These are phyloP conservation scores for Ophiostoma triangulosporum DNA, from an alignment of 2,329 filamentous ascomycete species.

Conservation along the genomic window DNA sequence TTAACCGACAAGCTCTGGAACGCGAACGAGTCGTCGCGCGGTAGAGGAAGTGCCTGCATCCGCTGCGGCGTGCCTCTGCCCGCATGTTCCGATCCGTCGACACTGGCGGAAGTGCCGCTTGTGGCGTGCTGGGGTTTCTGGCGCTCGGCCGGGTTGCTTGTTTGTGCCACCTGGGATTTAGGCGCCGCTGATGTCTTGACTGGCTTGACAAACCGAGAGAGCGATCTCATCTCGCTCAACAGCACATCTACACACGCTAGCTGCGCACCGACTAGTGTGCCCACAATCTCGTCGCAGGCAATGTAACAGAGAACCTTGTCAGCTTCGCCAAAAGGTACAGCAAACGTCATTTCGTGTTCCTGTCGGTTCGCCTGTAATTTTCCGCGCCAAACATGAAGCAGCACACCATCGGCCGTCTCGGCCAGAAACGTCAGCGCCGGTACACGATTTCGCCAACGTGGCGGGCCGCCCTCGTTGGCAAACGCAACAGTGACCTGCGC, in stretches of 20 bases:
- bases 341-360: constrained; percentile 42
- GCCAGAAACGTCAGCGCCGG: constrained; percentile 63
- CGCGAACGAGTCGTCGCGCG: not conserved
- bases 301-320: constrained; percentile 54
- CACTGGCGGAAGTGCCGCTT: not conserved
- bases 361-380: constrained; percentile 43
- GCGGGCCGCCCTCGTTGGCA: constrained; percentile 48
- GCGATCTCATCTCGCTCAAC: not conserved
- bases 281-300: constrained; percentile 75
- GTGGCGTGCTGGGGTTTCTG: not conserved
- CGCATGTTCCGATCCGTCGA: not conserved
- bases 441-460: constrained; percentile 47
- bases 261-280: constrained; percentile 30
- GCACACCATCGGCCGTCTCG: constrained; percentile 49
- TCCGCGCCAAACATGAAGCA: constrained; percentile 54
- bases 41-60: not conserved
- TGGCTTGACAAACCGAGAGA: not conserved
- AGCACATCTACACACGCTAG: constrained; percentile 7
- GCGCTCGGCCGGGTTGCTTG: not conserved
- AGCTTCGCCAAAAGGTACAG: constrained; percentile 36
- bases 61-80: not conserved
- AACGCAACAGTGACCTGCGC: constrained; percentile 54
- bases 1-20: not conserved
- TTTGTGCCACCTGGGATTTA: not conserved
- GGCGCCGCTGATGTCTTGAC: not conserved